phyloP scores from a whole-genome alignment of 2,329 filamentous ascomycete species.

The Aspergillus brunneoviolaceus region DNA sequence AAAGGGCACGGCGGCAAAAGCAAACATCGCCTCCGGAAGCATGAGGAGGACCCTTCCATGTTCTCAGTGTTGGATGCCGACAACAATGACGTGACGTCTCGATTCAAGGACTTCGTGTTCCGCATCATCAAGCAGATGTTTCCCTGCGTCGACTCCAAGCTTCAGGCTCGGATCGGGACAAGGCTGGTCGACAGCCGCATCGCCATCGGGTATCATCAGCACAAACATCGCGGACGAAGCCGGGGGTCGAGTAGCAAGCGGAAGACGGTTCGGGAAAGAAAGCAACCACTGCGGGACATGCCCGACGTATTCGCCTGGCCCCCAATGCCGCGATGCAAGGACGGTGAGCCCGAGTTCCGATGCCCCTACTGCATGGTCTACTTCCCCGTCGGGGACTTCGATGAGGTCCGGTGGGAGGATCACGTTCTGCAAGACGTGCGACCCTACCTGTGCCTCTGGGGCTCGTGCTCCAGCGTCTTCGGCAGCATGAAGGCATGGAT shows the following conservation, averaged over 20 bases:
- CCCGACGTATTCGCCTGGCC: background rate
- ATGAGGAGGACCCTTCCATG: background rate
- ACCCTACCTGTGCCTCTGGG: background rate
- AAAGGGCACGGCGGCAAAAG: background rate
- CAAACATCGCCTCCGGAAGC: background rate
- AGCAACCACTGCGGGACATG: background rate
- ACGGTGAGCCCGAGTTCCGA: background rate
- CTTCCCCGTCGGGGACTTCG: background rate
- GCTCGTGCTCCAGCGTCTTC: background rate
- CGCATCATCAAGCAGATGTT: background rate
- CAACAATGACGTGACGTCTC: background rate
- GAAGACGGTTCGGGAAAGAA: background rate
- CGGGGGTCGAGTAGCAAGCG: background rate
- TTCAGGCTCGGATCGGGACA: background rate
- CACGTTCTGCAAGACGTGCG: background rate
- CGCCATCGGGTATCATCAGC: background rate
- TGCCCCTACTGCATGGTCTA: background rate
- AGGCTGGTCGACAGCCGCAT: background rate
- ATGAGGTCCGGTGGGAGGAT: background rate
- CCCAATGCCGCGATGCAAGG: background rate
- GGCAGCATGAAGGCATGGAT: background rate
- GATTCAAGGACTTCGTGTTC: background rate
- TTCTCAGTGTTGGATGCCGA: background rate
- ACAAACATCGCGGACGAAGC: background rate
- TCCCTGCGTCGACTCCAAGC: background rate